Conservation (phyloP, 345 rosid species). For the Populus simonii region DNA sequence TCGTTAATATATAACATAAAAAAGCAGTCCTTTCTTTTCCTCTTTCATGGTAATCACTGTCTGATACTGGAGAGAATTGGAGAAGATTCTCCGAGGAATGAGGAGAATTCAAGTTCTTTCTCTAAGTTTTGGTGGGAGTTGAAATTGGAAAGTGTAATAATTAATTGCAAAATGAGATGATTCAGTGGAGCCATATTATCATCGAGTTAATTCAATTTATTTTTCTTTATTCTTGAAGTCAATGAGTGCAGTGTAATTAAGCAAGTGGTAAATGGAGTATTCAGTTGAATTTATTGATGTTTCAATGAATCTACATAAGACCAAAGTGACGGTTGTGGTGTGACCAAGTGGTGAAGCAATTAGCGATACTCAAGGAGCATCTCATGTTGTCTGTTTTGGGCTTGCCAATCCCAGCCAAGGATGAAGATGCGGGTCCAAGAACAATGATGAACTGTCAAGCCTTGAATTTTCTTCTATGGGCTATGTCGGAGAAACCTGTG, state of each 20-base stretch:
- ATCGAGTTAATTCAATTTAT: background rate
- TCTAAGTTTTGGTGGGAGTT: background rate
- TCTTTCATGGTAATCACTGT: background rate
- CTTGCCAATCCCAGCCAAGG: background rate
- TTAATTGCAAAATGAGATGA: background rate
- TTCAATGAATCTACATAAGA: background rate
- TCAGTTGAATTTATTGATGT: background rate
- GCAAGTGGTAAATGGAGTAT: background rate
- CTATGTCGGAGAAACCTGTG: too few relatives aligned
- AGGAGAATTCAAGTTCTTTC: slow-evolving; percentile 5
- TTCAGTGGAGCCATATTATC: background rate
- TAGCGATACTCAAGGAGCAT: background rate
- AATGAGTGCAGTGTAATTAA: background rate
- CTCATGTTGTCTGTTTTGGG: background rate
- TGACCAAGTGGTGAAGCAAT: too few relatives aligned
- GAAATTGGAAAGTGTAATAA: background rate
- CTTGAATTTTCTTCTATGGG: background rate
- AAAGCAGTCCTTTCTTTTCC: background rate
- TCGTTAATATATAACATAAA: background rate
- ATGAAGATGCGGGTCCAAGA: background rate
- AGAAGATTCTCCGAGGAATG: slow-evolving; percentile 4
- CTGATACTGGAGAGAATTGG: background rate
- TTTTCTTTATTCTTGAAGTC: background rate
- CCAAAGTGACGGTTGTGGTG: background rate
- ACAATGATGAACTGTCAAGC: background rate